A percentile compares a stretch with the other conserved stretches of the same genome.
Conservation (phyloP, 345 rosid genomes). For the Populus tremula region DNA sequence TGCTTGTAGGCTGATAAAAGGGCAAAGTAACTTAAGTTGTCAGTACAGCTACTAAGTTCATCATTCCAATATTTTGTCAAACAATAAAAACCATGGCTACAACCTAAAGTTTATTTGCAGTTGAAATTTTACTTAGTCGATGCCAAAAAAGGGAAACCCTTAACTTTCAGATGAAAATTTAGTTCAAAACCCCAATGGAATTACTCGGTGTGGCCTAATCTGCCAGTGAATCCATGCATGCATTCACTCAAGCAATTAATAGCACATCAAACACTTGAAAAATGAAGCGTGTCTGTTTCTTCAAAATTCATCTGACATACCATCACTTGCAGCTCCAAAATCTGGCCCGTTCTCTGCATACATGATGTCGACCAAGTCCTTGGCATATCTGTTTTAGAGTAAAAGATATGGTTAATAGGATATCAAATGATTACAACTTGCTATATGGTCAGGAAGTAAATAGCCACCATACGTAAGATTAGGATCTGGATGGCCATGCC, state of each 20-base stretch:
- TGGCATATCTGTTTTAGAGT: slow-evolving; percentile 66
- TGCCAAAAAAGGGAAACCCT: not conserved
- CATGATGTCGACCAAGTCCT: slow-evolving; percentile 81
- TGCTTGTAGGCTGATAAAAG: not conserved
- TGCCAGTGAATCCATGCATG: not conserved
- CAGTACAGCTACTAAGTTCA: not conserved
- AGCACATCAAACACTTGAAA: not conserved
- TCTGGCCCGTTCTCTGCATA: slow-evolving; percentile 79
- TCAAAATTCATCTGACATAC: slow-evolving; percentile 35
- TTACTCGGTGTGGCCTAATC: not conserved
- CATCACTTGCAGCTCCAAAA: slow-evolving; percentile 97
- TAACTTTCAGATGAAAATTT: not conserved
- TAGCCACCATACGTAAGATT: slow-evolving; percentile 70
- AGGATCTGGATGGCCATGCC: slow-evolving; percentile 97
- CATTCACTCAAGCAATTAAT: not conserved
- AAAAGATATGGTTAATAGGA: slow-evolving; percentile 17
- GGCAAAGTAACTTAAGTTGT: not conserved
- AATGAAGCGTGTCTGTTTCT: not conserved
- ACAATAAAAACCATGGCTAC: not conserved
- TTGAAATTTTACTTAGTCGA: not conserved
- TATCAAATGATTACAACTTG: slow-evolving; percentile 10
- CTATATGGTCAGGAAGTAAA: not conserved
- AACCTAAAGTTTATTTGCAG: not conserved
- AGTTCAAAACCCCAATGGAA: not conserved
- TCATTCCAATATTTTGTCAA: not conserved